Evolutionary conservation across 2,329 filamentous ascomycete genomes (phyloP).

Genomic region (Colletotrichum spaethianum): DNA sequence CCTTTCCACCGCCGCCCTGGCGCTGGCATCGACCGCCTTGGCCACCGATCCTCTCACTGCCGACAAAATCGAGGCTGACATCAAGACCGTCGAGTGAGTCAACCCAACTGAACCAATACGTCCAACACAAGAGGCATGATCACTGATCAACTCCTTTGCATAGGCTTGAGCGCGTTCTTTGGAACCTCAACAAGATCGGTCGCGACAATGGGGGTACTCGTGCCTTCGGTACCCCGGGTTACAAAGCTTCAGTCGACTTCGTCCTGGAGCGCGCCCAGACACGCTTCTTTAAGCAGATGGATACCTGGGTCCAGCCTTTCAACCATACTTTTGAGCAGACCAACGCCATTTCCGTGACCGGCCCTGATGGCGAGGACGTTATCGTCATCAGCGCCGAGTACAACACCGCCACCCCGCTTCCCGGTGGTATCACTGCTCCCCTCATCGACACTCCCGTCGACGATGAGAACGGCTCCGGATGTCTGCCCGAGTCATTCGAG

Average conservation of each 20-base stretch:
- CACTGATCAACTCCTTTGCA: background rate
- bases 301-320: conserved; percentile 57
- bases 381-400: conserved; percentile 59
- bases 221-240: conserved; percentile 67
- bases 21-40: conserved; percentile 26
- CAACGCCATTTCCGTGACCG: conserved; percentile 57
- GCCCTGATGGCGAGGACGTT: conserved; percentile 60
- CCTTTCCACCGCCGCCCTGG: conserved; percentile 30
- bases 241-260: conserved; percentile 65
- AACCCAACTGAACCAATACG: background rate
- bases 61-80: conserved; percentile 56
- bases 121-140: background rate
- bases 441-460: conserved; percentile 56
- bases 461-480: conserved; percentile 55
- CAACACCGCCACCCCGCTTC: conserved; percentile 59
- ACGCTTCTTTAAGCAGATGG: conserved; percentile 54
- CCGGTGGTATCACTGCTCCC: conserved; percentile 52
- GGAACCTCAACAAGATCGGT: conserved; percentile 63
- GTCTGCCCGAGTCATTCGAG: conserved; percentile 58
- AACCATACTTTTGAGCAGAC: conserved; percentile 57
- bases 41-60: conserved; percentile 51
- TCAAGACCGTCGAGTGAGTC: conserved; percentile 54
- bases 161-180: conserved; percentile 63
- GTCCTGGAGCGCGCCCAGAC: conserved; percentile 55
- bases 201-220: conserved; percentile 65